These are phyloP conservation scores for Hypoxylon intermedium DNA, from an alignment of 495 filamentous ascomycete species.

Conservation along the genomic window DNA sequence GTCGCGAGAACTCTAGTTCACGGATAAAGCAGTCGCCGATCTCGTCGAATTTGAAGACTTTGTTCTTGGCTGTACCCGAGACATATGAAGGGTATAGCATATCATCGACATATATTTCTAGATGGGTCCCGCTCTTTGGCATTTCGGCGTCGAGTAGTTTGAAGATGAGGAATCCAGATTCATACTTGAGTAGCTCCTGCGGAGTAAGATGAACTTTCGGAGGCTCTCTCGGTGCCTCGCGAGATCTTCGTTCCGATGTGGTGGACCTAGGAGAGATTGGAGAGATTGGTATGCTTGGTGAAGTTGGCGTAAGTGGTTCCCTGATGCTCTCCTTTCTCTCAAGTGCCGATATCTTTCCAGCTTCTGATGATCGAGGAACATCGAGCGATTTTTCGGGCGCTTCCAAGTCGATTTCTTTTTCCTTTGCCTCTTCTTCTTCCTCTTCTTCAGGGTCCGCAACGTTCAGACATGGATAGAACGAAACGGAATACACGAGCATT, in stretches of 20 bases:
- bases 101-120: constrained; percentile 94
- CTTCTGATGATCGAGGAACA: constrained; percentile 47
- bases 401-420: constrained; percentile 46
- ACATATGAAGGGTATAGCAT: constrained; percentile 88
- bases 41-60: constrained; percentile 76
- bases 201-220: constrained; percentile 79
- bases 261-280: constrained; percentile 35
- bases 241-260: constrained; percentile 58
- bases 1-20: constrained; percentile 91
- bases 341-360: constrained; percentile 47
- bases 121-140: constrained; percentile 72
- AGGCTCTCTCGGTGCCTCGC: constrained; percentile 64
- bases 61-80: constrained; percentile 74
- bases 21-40: constrained; percentile 95
- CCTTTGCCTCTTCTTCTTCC: constrained; percentile 60
- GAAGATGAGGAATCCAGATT: constrained; percentile 93
- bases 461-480: constrained; percentile 90
- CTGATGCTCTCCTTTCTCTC: constrained; percentile 42
- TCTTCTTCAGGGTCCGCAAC: constrained; percentile 90
- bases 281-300: constrained; percentile 41
- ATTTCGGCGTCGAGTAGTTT: constrained; percentile 88
- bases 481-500: constrained; percentile 77
- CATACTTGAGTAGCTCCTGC: constrained; percentile 81
- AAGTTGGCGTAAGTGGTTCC: constrained; percentile 45
- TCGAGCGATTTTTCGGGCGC: constrained; percentile 46